Evolutionary conservation across 129 eudicot genomes (phyloP).

Genomic region (Centrapalus pauciflorus): DNA sequence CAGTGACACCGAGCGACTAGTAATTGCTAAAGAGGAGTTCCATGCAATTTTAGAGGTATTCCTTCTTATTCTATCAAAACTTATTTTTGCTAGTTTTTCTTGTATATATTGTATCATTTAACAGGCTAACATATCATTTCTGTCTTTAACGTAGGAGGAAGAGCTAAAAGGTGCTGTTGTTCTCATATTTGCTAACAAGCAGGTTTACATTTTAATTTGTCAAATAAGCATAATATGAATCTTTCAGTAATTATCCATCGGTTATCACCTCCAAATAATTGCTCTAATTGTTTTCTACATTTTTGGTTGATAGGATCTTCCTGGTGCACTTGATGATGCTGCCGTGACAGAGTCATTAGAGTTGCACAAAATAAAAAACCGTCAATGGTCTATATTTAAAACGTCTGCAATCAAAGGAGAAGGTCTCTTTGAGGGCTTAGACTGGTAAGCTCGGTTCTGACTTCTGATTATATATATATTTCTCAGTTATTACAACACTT

Average conservation of each 20-base stretch:
- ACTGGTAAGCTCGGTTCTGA: slow-evolving; percentile 52
- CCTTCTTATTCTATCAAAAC: not conserved
- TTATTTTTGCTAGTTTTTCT: not conserved
- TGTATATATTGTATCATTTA: not conserved
- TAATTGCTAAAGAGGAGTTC: slow-evolving; percentile 94
- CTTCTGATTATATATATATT: not conserved
- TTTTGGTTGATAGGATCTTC: slow-evolving; percentile 68
- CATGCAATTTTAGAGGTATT: slow-evolving; percentile 93
- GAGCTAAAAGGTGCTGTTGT: slow-evolving; percentile 91
- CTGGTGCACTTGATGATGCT: slow-evolving; percentile 98
- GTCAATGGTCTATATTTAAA: slow-evolving; percentile 96
- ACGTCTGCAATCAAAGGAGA: slow-evolving; percentile 97
- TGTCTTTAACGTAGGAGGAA: slow-evolving; percentile 63
- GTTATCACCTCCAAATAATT: not conserved
- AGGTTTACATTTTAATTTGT: slow-evolving; percentile 39
- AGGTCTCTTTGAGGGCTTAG: slow-evolving; percentile 96
- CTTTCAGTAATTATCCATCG: not conserved
- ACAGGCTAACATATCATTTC: not conserved
- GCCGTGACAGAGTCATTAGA: slow-evolving; percentile 89
- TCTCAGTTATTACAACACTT: no score
- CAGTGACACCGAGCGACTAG: slow-evolving; percentile 95
- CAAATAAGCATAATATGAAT: not conserved
- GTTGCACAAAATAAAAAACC: slow-evolving; percentile 91
- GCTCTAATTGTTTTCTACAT: not conserved
- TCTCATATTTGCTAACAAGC: slow-evolving; percentile 95